Conservation (phyloP, 768 basidiomycete species). For the Auriscalpium vulgare region DNA sequence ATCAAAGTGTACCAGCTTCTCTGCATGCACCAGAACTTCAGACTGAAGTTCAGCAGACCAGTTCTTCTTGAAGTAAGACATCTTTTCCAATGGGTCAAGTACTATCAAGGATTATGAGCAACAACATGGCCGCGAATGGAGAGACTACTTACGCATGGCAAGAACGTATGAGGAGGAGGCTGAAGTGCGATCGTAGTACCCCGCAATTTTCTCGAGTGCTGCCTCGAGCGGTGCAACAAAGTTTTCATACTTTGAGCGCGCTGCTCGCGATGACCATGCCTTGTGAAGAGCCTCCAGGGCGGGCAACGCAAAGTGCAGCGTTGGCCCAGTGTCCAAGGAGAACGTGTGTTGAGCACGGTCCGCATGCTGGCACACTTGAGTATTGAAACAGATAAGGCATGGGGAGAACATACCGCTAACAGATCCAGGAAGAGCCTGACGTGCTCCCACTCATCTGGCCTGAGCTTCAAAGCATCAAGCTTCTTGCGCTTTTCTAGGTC, state of each 20-base stretch:
- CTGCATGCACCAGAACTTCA: not conserved
- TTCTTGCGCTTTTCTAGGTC: constrained; percentile 12
- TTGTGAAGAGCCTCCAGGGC: constrained; percentile 23
- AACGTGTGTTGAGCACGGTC: constrained; percentile 25
- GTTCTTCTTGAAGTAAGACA: not conserved
- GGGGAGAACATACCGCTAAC: constrained; percentile 11
- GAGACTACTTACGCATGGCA: not conserved
- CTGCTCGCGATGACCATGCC: constrained; percentile 15
- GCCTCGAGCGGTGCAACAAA: not conserved
- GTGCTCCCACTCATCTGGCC: constrained; percentile 17
- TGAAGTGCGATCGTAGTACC: not conserved
- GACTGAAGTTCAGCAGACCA: not conserved
- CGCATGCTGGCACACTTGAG: constrained; percentile 15
- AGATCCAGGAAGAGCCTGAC: constrained; percentile 16
- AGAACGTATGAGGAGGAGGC: not conserved
- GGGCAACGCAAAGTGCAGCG: constrained; percentile 22
- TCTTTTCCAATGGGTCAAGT: not conserved
- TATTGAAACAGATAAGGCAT: not conserved
- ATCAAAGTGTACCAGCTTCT: too few species aligned
- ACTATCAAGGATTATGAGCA: not conserved
- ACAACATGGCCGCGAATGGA: not conserved
- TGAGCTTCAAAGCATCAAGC: constrained; percentile 13
- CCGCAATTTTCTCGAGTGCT: not conserved
- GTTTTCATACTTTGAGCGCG: not conserved
- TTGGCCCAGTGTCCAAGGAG: constrained; percentile 20